Conservation (phyloP, 352 stramenopile genomes). For the Aphanomyces astaci region DNA sequence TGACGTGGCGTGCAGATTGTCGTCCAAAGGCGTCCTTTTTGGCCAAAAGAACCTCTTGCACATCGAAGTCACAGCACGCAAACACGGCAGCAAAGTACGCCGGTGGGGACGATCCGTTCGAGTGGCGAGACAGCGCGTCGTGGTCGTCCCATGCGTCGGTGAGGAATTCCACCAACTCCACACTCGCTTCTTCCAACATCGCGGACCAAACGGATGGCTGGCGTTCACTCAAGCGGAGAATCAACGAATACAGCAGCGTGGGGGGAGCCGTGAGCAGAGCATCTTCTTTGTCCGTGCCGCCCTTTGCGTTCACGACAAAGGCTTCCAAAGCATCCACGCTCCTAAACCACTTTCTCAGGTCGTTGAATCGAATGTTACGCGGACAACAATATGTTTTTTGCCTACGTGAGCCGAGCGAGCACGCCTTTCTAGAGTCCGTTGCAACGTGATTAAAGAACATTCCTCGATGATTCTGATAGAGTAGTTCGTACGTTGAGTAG, state of each 20-base stretch:
- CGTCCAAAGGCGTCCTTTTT: slow-evolving; percentile 37
- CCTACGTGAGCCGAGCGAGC: no score
- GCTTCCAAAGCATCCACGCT: background rate
- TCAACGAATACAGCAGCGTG: slow-evolving; percentile 8
- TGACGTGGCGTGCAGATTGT: background rate
- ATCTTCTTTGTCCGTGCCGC: slow-evolving; percentile 11
- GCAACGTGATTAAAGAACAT: no score
- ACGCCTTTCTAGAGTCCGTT: no score
- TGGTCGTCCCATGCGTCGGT: slow-evolving; percentile 38
- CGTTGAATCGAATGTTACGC: background rate
- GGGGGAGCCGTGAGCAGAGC: slow-evolving; percentile 17
- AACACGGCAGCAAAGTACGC: slow-evolving; percentile 35
- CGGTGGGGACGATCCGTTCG: background rate
- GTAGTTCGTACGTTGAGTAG: background rate
- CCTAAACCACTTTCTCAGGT: background rate
- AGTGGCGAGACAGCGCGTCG: slow-evolving; percentile 10
- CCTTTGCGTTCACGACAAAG: background rate
- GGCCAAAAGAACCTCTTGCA: slow-evolving; percentile 32
- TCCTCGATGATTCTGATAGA: no score
- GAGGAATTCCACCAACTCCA: slow-evolving; percentile 36
- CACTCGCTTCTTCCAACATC: slow-evolving; percentile 34
- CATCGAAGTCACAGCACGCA: background rate
- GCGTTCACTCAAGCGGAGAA: slow-evolving; percentile 22
- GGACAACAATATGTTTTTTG: no score
- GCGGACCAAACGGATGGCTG: slow-evolving; percentile 27